Evolutionary conservation across 495 filamentous ascomycete species (phyloP).

Genomic region (Parachaetomium inaequale): DNA sequence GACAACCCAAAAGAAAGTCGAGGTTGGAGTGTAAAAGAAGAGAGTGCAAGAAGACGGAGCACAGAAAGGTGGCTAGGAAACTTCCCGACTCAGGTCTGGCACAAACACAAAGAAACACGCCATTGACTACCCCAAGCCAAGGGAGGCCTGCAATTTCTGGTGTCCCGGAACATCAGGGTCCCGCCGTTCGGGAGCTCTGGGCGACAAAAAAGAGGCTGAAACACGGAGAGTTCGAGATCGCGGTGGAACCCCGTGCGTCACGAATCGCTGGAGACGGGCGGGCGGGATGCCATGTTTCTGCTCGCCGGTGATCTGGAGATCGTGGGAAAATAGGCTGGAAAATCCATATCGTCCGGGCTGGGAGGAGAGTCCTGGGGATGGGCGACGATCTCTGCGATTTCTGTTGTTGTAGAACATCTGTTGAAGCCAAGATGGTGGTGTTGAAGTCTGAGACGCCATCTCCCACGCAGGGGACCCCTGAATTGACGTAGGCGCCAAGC

Average conservation of each 20-base stretch:
- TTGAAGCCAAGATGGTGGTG: neutral
- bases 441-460: constrained; percentile 4
- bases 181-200: neutral
- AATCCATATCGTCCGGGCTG: neutral
- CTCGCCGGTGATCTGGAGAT: neutral
- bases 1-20: neutral
- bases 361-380: neutral
- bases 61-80: neutral
- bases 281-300: neutral
- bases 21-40: neutral
- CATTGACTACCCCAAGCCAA: constrained; percentile 8
- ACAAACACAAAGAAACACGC: neutral
- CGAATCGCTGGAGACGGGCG: neutral
- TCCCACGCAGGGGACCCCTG: neutral
- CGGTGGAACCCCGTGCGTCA: neutral
- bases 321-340: neutral
- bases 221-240: constrained; percentile 32
- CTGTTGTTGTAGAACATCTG: neutral
- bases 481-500: constrained; percentile 10
- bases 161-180: neutral
- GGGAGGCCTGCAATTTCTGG: constrained; percentile 7
- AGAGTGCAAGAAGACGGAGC: neutral
- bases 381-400: neutral
- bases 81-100: neutral
- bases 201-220: constrained; percentile 30